Evolutionary conservation across 106 monocot genomes (phyloP), one percentile per base, ranked within the genome.

Genomic region (Acorus calamus): DNA sequence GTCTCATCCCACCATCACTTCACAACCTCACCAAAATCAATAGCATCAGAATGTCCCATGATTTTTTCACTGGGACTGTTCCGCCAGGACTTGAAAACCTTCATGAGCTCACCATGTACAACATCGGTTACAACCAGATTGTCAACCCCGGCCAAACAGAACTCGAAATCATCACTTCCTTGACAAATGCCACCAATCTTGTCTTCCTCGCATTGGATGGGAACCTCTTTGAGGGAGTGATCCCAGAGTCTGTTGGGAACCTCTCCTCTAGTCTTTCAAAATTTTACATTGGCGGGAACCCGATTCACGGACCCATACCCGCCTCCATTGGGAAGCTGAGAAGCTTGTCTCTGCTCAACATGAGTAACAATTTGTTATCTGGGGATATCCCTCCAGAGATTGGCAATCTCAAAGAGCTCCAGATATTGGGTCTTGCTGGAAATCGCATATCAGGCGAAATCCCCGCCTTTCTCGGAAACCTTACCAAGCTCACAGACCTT

Each of bases 1-100:
- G 78, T 7, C 42, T 3, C 43, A 59, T 69, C 49, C 78, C 78
- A 8, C 69, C 78, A 4, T 79, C 78, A 5, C 73, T 79, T 4
- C 72, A 73, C 67, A 78, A 78, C 53, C 6, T 78, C 44, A 78
- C 73, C 7, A 78, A 57, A n/a, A 68, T 79, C 50, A 62, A 79
- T 43, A 79, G 64, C 57, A 50, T 79, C 46, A 46, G 78, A 7
- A 69, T 79, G 69, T 69, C 73, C 3, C 50, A 79, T 48, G 65
- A 69, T 64, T 60, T 64, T 42, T 50, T 79, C 2, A 41, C 10
- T 3, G 73, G 78, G 3, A 13, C 73, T 2, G 74, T 79, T 2
- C 79, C 79, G 8, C 73, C 69, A n/a, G 73, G 79, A 9, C 64
- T 74, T 2, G 65, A 55, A 64, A 57, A 65, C 28, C 79, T 79